These are phyloP conservation scores for Solanum hybrid DNA, from an alignment of 305 asterid species.

Conservation along the genomic window DNA sequence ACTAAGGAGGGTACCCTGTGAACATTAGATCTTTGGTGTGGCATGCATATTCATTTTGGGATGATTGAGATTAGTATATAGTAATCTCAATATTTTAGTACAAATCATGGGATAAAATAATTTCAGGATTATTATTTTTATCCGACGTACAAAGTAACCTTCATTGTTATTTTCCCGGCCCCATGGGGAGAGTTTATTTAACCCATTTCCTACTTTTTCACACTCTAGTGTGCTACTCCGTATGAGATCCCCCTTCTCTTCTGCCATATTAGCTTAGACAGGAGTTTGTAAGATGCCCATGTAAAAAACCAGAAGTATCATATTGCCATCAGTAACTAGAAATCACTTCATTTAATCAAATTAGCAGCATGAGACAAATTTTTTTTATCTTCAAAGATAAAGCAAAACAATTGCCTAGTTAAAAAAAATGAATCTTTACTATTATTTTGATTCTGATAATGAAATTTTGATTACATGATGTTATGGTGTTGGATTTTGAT, in stretches of 20 bases:
- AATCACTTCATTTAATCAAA: neutral
- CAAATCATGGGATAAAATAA: neutral
- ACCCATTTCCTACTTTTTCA: neutral
- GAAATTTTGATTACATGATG: neutral
- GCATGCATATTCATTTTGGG: neutral
- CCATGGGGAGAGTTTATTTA: neutral
- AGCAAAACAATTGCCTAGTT: neutral
- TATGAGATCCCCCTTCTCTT: neutral
- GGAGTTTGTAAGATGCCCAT: neutral
- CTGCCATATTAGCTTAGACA: neutral
- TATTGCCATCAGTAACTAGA: neutral
- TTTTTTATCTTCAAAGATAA: neutral
- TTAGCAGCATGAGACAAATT: neutral
- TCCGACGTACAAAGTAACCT: neutral
- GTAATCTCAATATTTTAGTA: neutral
- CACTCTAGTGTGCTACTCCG: neutral
- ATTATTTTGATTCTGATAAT: neutral
- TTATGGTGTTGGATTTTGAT: neutral
- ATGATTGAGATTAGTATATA: neutral
- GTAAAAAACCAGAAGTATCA: neutral
- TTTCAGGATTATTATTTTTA: neutral
- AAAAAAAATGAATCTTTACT: neutral
- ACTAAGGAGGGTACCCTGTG: neutral
- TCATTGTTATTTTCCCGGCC: neutral
- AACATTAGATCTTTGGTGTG: neutral